Conservation (phyloP, 192 early-diverging fungal genomes). For the Rhizophagus sp. region DNA sequence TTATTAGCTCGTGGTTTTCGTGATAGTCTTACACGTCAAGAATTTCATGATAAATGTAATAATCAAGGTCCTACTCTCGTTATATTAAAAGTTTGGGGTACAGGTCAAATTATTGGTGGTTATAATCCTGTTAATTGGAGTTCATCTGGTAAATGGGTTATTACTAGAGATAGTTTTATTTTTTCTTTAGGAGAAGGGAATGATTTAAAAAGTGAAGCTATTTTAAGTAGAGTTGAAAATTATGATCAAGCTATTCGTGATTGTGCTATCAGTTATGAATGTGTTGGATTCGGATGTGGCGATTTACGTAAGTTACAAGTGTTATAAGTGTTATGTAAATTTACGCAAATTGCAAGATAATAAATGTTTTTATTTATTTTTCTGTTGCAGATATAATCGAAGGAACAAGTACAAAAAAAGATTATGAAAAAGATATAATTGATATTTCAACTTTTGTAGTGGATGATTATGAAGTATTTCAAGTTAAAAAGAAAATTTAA, state of each 20-base stretch:
- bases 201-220: not conserved
- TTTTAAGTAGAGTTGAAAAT: not conserved
- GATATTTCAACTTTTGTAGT: not conserved
- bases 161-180: conserved; percentile 17
- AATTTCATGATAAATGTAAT: conserved; percentile 12
- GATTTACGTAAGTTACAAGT: not conserved
- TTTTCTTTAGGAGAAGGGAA: conserved; percentile 7
- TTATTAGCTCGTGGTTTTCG: not conserved
- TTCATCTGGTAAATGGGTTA: not conserved
- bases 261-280: not conserved
- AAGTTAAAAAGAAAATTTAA: not conserved
- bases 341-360: too few species aligned
- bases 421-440: not conserved
- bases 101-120: conserved; percentile 5
- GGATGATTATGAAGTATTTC: conserved; percentile 18
- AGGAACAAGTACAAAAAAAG: not conserved
- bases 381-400: not conserved
- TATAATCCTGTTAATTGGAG: conserved; percentile 5
- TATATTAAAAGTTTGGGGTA: not conserved
- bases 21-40: not conserved
- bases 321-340: too few species aligned
- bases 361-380: too few species aligned
- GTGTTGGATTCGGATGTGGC: conserved; percentile 8
- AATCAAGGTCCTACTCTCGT: conserved; percentile 3
- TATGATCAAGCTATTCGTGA: conserved; percentile 7